Conservation (phyloP, 2,329 filamentous ascomycete genomes). For the Alternaria gansuensis region DNA sequence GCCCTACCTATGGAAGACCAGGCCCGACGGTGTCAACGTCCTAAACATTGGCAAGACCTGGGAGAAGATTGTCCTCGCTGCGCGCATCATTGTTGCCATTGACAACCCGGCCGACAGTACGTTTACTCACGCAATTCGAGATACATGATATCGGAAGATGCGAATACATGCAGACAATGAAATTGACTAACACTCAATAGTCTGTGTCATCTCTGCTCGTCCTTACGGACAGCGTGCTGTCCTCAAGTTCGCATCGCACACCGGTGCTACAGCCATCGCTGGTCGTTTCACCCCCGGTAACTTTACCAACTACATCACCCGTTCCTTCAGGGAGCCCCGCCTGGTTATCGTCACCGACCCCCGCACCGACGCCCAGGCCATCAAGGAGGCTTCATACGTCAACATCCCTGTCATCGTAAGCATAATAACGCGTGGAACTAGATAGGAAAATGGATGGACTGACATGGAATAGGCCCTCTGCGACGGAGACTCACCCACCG, state of each 20-base stretch:
- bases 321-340: slow-evolving; percentile 99
- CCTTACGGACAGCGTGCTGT: slow-evolving; percentile 99
- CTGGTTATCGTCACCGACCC: slow-evolving; percentile 99
- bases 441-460: slow-evolving; percentile 7
- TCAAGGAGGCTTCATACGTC: slow-evolving; percentile 99
- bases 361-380: slow-evolving; percentile 99
- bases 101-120: slow-evolving; percentile 99
- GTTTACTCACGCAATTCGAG: slow-evolving; percentile 25
- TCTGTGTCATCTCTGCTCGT: slow-evolving; percentile 95
- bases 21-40: slow-evolving; percentile 97
- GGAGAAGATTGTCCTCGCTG: slow-evolving; percentile 99
- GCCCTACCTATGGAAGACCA: slow-evolving; percentile 99
- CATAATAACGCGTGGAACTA: not conserved
- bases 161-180: slow-evolving; percentile 2
- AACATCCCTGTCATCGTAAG: slow-evolving; percentile 94
- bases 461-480: slow-evolving; percentile 72
- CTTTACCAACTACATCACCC: slow-evolving; percentile 99
- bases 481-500: slow-evolving; percentile 99
- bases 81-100: slow-evolving; percentile 97
- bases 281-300: slow-evolving; percentile 99
- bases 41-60: slow-evolving; percentile 99
- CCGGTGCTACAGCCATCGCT: slow-evolving; percentile 95
- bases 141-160: slow-evolving; percentile 14
- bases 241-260: slow-evolving; percentile 99
- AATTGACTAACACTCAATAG: slow-evolving; percentile 34